Conservation (phyloP, 345 rosid species). For the Brassica incana region DNA sequence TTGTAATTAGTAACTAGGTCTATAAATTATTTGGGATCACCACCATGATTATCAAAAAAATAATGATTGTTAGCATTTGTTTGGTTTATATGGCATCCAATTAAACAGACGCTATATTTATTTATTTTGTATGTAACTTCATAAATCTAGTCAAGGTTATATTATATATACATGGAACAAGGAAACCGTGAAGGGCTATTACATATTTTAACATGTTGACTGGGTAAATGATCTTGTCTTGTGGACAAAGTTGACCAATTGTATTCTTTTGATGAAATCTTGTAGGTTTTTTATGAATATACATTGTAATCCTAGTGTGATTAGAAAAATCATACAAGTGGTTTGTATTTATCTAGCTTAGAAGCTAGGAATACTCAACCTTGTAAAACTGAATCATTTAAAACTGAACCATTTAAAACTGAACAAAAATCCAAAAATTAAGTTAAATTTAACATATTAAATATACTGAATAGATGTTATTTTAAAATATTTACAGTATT, state of each 20-base stretch:
- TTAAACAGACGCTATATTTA: not conserved
- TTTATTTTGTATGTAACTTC: not conserved
- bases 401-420: too few species aligned
- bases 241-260: not conserved
- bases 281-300: not conserved
- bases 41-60: too few species aligned
- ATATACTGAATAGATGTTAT: too few species aligned
- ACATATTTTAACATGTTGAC: not conserved
- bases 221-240: not conserved
- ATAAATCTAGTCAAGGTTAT: not conserved
- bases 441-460: too few species aligned
- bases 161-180: not conserved
- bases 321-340: not conserved
- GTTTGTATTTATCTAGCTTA: not conserved
- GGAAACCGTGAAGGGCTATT: not conserved
- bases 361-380: too few species aligned
- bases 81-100: not conserved
- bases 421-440: too few species aligned
- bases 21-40: too few species aligned
- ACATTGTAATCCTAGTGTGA: not conserved
- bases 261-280: not conserved
- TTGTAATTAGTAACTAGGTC: too few species aligned
- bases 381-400: too few species aligned
- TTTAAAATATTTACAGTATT: too few species aligned
- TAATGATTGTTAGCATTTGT: not conserved